Evolutionary conservation across 441 rosid species (phyloP).

Genomic region (Erysimum pusillum): DNA sequence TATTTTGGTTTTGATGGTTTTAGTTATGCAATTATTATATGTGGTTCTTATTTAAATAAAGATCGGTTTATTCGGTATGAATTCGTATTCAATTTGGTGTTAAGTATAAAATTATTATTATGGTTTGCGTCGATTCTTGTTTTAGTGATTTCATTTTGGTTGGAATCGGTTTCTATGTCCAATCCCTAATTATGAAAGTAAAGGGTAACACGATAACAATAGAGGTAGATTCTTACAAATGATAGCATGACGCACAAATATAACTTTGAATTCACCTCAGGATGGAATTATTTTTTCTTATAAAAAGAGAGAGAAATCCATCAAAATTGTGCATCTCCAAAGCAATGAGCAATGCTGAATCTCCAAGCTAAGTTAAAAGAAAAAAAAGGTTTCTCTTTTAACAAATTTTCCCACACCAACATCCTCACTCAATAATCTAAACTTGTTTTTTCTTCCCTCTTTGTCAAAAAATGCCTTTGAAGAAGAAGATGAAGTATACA

Average conservation of each 20-base stretch:
- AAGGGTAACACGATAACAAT: conserved; percentile 6
- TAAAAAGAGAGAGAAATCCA: conserved; percentile 26
- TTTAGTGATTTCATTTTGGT: neutral
- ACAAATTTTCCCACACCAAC: conserved; percentile 33
- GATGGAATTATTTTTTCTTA: conserved; percentile 9
- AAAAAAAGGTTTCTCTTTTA: conserved; percentile 24
- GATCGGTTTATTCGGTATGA: no score
- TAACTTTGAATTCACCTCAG: conserved; percentile 38
- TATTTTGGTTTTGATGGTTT: neutral
- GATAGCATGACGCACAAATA: conserved; percentile 35
- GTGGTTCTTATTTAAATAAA: no score
- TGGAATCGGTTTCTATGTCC: neutral
- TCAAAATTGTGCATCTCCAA: conserved; percentile 40
- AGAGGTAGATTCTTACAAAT: conserved; percentile 26
- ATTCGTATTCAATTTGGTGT: neutral
- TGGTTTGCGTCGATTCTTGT: neutral
- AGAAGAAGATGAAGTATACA: conserved; percentile 44
- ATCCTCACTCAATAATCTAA: conserved; percentile 34
- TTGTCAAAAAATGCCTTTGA: conserved; percentile 36
- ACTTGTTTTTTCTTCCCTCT: conserved; percentile 20
- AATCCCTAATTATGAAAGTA: conserved; percentile 5
- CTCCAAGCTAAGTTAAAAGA: conserved; percentile 43
- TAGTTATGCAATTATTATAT: neutral
- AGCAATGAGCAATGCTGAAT: conserved; percentile 46
- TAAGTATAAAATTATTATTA: neutral